Evolutionary conservation across 192 early-diverging fungal species (phyloP).

Genomic region (Coemansia sp.): DNA sequence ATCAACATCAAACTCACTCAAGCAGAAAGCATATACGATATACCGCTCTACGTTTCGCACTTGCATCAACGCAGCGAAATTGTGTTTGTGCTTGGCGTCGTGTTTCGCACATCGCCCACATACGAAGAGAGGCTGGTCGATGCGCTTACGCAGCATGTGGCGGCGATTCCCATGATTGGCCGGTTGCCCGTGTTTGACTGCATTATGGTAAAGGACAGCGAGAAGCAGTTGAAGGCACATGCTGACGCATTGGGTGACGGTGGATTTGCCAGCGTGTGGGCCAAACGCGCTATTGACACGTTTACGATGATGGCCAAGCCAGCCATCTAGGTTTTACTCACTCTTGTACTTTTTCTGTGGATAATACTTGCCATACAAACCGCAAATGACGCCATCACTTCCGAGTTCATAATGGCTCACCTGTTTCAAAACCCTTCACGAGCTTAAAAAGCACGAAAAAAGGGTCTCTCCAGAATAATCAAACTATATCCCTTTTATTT

Average conservation of each 20-base stretch:
- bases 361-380: not conserved
- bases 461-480: no score
- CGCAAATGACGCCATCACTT: slow-evolving; percentile 3
- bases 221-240: slow-evolving; percentile 10
- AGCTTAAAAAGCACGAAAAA: no score
- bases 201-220: slow-evolving; percentile 29
- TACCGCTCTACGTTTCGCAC: slow-evolving; percentile 25
- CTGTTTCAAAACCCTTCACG: not conserved
- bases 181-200: slow-evolving; percentile 41
- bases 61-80: slow-evolving; percentile 34
- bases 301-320: slow-evolving; percentile 27
- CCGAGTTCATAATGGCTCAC: not conserved
- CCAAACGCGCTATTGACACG: slow-evolving; percentile 39
- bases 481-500: not conserved
- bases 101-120: slow-evolving; percentile 12
- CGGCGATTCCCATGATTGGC: slow-evolving; percentile 6
- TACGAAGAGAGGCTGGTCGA: slow-evolving; percentile 31
- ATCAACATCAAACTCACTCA: slow-evolving; percentile 39
- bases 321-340: slow-evolving; percentile 2
- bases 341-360: slow-evolving; percentile 4
- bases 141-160: slow-evolving; percentile 16
- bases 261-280: slow-evolving; percentile 24
- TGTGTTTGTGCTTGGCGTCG: slow-evolving; percentile 43
- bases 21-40: slow-evolving; percentile 36
- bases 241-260: not conserved